phyloP scores from a whole-genome alignment of 352 stramenopile genomes.

The Plasmopara halstedii region DNA sequence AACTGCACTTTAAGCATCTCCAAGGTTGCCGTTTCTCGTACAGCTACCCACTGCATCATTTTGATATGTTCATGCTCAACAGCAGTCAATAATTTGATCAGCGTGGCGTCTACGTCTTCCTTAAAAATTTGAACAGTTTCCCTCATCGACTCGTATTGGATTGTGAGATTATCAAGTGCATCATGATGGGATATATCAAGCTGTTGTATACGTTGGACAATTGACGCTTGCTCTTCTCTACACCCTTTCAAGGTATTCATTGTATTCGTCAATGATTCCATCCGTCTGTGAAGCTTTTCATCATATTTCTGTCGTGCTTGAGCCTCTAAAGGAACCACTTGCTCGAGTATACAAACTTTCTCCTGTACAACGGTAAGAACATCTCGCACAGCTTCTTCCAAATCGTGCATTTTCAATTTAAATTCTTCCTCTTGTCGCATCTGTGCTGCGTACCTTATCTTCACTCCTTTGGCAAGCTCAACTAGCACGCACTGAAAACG shows the following conservation, averaged over 20 bases:
- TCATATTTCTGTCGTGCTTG: constrained; percentile 48
- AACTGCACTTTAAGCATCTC: constrained; percentile 4
- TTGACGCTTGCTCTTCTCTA: constrained; percentile 18
- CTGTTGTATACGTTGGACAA: constrained; percentile 23
- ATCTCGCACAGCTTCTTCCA: constrained; percentile 25
- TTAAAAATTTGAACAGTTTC: constrained; percentile 25
- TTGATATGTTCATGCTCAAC: constrained; percentile 16
- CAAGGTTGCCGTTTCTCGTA: constrained; percentile 1
- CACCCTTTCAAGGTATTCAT: constrained; percentile 27
- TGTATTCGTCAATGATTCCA: constrained; percentile 37
- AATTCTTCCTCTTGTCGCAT: constrained; percentile 35
- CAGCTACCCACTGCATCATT: constrained; percentile 1
- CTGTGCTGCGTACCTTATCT: constrained; percentile 20
- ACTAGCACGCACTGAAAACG: constrained; percentile 29
- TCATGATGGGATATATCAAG: constrained; percentile 19
- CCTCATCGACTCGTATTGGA: constrained; percentile 20
- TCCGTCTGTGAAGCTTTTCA: constrained; percentile 36
- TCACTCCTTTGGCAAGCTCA: constrained; percentile 26
- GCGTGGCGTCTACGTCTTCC: constrained; percentile 24
- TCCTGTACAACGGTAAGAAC: constrained; percentile 22
- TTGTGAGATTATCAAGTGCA: constrained; percentile 9
- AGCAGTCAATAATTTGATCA: constrained; percentile 10
- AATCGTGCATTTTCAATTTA: constrained; percentile 13
- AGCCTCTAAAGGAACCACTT: constrained; percentile 57
- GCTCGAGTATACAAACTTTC: constrained; percentile 46